Base-by-base conservation (phyloP, 768 basidiomycete species). In the Lanmaoa pseudosensibilis region DNA sequence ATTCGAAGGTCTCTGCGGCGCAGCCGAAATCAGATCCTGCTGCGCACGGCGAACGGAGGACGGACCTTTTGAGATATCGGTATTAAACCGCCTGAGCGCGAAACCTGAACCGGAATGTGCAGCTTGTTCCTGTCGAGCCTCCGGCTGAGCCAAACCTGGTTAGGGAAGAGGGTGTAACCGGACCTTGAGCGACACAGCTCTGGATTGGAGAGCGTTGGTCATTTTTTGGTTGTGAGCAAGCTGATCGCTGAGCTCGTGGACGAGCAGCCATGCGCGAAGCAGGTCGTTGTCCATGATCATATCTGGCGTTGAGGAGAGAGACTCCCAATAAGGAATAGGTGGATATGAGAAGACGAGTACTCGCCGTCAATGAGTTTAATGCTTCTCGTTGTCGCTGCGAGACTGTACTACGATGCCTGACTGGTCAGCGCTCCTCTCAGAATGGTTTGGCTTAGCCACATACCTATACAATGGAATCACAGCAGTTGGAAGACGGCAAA, bases 241-340 rank as follows among this genome's bases (percentile, higher is more conserved):
- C 74, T 93, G 92, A 34, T 91, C 87, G 65, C 85, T 84, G 65
- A 94, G 83, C 66, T 94, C 93, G 56, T 84, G 80, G 3, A 94
- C 79, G 61, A 94, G 80, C 56, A 86, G 82, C 87, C 88, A 92
- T 47, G 90, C 83, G 23, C 88, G 80, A 43, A 88, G 67, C 49
- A 92, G 80, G 44, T 92, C 92, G 60, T 70, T 78, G 61, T 90
- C 88, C 82, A 88, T 83, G 69, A 70, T 73, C 72, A 70, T 73
- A 40, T 37, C 52, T 46, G 9, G 25, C 13, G 52, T 16, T 18
- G 30, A 32, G 30, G 27, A 11, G 12, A 32, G n/a, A 19, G 37
- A 12, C 27, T 13, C 56, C 56, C 46, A 30, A 57, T 57, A 40
- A 58, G 56, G 56, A 47, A 58, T 36, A 45, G 23, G 33, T 16